Base-by-base conservation (phyloP, 2,329 filamentous ascomycete species). In the Fusarium nodosum region DNA sequence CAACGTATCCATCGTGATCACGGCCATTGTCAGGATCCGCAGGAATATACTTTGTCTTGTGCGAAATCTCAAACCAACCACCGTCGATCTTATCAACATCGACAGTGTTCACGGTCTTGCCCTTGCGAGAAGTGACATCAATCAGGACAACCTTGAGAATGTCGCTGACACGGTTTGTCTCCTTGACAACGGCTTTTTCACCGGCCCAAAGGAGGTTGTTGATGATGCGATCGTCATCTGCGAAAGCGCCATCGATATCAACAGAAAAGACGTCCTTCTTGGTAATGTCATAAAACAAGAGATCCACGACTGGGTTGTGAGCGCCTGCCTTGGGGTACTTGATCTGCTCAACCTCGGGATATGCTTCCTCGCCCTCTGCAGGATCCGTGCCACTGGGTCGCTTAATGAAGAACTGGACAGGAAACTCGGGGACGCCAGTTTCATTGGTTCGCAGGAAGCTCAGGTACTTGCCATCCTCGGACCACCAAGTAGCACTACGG, bases 241-340 rank as follows among this genome's bases (percentile, higher is more conserved):
- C 80, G 75, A 98, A 98, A 31, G 92, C 92, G 48, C 89, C 91
- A 1, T 90, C 84, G 50, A 95, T 90, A 11, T 91, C 85, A 30
- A 98, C 92, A 20, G 89, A 87, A 76, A 98, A 98, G 11, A 91
- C 86, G 61, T 97, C 90, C 3, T 87, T 87, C 74, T 91, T 91
- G 12, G 84, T 85, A 22, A 97, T 84, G 71, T 98, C 94, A 79
- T 95, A 98, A 79, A 98, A 97, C 56, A 93, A 87, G 33, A 99
- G 82, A 64, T 93, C 90, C 6, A 99, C 95, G 16, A 93, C 88
- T 1, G 96, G 96, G 78, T 99, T 99, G 47, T 95, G 94, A 3
- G 94, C 91, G 5, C 96, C 97, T 22, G 96, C 92, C 79, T 98
- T 98, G 48, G 96, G 97, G 75, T 99, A 99, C 80, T 99, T 99